These are phyloP conservation scores for Acanthamoeba quina DNA, from an alignment of 208 protist genomes.

Conservation along the genomic window DNA sequence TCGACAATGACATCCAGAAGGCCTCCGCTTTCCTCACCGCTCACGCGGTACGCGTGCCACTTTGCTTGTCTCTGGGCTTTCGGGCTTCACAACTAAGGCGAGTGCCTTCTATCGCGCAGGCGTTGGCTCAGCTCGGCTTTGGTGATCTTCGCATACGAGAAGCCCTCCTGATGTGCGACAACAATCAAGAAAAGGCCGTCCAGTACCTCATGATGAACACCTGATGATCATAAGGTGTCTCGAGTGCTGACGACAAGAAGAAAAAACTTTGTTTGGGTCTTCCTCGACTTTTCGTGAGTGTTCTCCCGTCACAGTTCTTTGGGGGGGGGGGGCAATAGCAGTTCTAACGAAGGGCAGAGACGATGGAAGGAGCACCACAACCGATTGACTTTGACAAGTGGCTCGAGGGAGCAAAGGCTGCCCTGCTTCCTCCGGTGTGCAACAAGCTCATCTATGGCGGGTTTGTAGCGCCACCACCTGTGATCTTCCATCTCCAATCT, in stretches of 20 bases:
- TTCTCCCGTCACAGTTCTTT: not conserved
- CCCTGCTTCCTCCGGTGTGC: conserved; percentile 72
- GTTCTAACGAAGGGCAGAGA: no score
- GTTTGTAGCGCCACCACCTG: not conserved
- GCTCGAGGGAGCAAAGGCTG: conserved; percentile 46
- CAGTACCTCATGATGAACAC: conserved; percentile 73
- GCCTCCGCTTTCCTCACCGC: conserved; percentile 17
- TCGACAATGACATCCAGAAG: conserved; percentile 71
- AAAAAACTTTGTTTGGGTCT: no score
- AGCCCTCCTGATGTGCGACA: conserved; percentile 64
- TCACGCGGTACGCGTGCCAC: not conserved
- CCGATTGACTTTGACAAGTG: conserved; percentile 68
- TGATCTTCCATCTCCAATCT: not conserved
- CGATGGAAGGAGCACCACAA: not conserved
- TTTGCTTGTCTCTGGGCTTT: not conserved
- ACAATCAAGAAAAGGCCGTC: conserved; percentile 52
- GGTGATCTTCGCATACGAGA: conserved; percentile 44
- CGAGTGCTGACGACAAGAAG: no score
- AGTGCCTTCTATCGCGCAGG: not conserved
- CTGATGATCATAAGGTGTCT: not conserved
- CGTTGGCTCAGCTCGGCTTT: conserved; percentile 62
- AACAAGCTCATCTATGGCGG: conserved; percentile 76
- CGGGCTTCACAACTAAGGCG: not conserved
- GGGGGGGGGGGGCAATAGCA: no score
- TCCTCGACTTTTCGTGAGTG: no score